phyloP scores from a whole-genome alignment of 2,329 filamentous ascomycete genomes.

The Paraconiothyrium sp. region DNA sequence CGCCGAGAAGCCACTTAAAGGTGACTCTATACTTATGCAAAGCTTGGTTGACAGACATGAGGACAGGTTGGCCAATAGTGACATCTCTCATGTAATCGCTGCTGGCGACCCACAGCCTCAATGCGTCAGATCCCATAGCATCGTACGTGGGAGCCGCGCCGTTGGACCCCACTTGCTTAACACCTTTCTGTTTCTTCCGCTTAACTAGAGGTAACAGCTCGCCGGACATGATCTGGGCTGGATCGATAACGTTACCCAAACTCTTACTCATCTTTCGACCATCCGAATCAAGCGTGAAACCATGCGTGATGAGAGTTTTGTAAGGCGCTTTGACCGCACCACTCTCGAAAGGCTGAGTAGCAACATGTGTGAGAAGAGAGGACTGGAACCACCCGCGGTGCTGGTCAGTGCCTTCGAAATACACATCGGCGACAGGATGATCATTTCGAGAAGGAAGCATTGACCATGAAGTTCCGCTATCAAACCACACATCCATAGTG shows the following conservation, averaged over 20 bases:
- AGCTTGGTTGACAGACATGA: slow-evolving; percentile 78
- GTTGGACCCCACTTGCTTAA: slow-evolving; percentile 41
- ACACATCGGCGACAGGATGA: slow-evolving; percentile 76
- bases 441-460: slow-evolving; percentile 43
- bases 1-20: slow-evolving; percentile 87
- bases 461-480: slow-evolving; percentile 95
- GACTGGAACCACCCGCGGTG: slow-evolving; percentile 99
- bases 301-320: slow-evolving; percentile 90
- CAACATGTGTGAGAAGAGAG: slow-evolving; percentile 85
- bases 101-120: slow-evolving; percentile 90
- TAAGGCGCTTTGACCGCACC: slow-evolving; percentile 71
- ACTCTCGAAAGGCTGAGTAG: slow-evolving; percentile 59
- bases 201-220: slow-evolving; percentile 77
- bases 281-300: slow-evolving; percentile 87
- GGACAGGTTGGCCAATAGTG: slow-evolving; percentile 78
- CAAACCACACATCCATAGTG: slow-evolving; percentile 99
- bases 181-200: slow-evolving; percentile 66
- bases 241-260: slow-evolving; percentile 85
- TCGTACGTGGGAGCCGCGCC: slow-evolving; percentile 64
- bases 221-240: slow-evolving; percentile 85
- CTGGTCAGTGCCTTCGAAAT: slow-evolving; percentile 93
- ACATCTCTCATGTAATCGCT: slow-evolving; percentile 93
- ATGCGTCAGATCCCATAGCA: slow-evolving; percentile 82
- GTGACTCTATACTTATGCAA: slow-evolving; percentile 89
- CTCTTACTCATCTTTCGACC: slow-evolving; percentile 99